Evolutionary conservation across 225 moss, liverwort and hornwort genomes (phyloP).

Genomic region (Ulota crispa): DNA sequence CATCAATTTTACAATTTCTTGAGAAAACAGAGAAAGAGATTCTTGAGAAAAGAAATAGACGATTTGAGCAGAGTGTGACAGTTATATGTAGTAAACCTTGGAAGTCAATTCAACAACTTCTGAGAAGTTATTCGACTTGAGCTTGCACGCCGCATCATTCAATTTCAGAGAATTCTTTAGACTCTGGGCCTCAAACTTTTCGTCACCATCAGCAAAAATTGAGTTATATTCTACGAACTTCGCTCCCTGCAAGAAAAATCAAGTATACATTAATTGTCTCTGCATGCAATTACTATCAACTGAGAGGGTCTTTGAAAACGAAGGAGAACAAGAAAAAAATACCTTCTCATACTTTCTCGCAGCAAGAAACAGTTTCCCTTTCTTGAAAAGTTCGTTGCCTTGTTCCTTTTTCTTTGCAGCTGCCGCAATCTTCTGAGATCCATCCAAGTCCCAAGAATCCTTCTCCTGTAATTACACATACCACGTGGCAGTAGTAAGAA

Average conservation of each 20-base stretch:
- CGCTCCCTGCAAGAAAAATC: slow-evolving; percentile 52
- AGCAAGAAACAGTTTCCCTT: slow-evolving; percentile 57
- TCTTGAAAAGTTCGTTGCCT: slow-evolving; percentile 71
- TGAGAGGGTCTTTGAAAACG: slow-evolving; percentile 27
- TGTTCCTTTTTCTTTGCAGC: slow-evolving; percentile 70
- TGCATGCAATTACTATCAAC: not conserved
- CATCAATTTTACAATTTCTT: not conserved
- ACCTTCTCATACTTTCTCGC: slow-evolving; percentile 79
- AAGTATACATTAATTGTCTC: not conserved
- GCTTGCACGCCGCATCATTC: slow-evolving; percentile 84
- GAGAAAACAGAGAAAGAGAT: not conserved
- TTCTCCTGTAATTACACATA: slow-evolving; percentile 52
- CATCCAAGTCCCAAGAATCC: slow-evolving; percentile 82
- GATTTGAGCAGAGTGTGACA: not conserved
- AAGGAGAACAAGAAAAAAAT: not conserved
- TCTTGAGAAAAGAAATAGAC: not conserved
- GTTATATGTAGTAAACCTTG: slow-evolving; percentile 46
- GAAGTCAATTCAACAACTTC: slow-evolving; percentile 67
- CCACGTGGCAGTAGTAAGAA: not conserved
- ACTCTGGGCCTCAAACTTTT: slow-evolving; percentile 62
- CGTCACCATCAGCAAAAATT: slow-evolving; percentile 70
- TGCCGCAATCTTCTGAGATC: slow-evolving; percentile 61
- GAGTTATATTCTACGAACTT: slow-evolving; percentile 73
- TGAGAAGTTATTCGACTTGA: slow-evolving; percentile 67
- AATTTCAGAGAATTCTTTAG: slow-evolving; percentile 71